phyloP scores from a whole-genome alignment of 352 stramenopile species.

The Pythium monospermum region DNA sequence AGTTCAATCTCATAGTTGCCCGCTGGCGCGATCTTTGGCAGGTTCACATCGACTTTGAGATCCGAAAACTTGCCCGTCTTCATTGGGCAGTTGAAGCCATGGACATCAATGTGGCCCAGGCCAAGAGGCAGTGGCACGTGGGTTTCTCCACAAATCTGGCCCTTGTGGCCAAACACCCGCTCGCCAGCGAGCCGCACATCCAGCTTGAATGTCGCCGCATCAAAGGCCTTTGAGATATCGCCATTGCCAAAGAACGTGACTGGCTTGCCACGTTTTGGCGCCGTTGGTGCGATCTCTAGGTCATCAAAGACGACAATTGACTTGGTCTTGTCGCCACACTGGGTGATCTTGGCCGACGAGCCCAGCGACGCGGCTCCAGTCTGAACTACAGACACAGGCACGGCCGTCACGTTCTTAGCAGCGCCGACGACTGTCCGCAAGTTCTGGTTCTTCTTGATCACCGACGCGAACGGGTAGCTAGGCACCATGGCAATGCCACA shows the following conservation, averaged over 20 bases:
- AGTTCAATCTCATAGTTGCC: conserved; percentile 83
- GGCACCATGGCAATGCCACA: conserved; percentile 74
- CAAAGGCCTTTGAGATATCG: conserved; percentile 62
- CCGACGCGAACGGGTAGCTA: conserved; percentile 61
- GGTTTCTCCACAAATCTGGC: conserved; percentile 71
- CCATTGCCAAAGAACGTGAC: conserved; percentile 69
- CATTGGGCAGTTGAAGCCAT: conserved; percentile 74
- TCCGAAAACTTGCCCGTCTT: conserved; percentile 56
- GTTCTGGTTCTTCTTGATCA: conserved; percentile 30
- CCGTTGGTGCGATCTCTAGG: conserved; percentile 53
- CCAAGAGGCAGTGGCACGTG: conserved; percentile 74
- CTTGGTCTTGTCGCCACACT: conserved; percentile 68
- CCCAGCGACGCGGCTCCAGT: conserved; percentile 37
- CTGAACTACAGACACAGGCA: too few species aligned
- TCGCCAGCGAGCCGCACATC: conserved; percentile 64
- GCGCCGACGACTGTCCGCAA: not conserved
- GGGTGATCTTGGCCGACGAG: conserved; percentile 72
- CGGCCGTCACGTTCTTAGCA: conserved; percentile 16
- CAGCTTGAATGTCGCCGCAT: conserved; percentile 61
- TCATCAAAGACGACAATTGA: conserved; percentile 63
- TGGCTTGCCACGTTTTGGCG: conserved; percentile 72
- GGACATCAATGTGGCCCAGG: conserved; percentile 82
- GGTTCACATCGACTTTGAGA: conserved; percentile 76
- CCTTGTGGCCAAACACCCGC: conserved; percentile 67
- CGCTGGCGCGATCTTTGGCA: conserved; percentile 69